phyloP scores from a whole-genome alignment of 352 stramenopile species.

The Phytophthora quininea region DNA sequence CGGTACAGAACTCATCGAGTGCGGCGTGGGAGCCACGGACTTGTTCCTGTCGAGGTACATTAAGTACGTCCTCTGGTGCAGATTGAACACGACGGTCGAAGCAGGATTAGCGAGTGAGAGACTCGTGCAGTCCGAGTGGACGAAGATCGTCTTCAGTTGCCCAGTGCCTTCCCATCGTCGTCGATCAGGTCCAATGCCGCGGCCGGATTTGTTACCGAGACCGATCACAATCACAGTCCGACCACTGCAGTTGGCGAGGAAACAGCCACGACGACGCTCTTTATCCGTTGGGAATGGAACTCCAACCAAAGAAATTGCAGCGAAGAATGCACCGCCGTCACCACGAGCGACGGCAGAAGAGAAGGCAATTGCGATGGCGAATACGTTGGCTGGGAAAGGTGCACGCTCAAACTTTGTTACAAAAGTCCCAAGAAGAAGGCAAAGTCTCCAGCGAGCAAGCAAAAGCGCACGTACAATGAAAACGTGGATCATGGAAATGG shows the following conservation, averaged over 20 bases:
- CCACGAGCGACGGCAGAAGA: conserved; percentile 20
- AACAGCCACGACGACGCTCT: conserved; percentile 27
- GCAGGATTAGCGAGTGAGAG: conserved; percentile 41
- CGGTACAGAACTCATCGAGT: conserved; percentile 57
- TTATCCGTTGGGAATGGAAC: conserved; percentile 20
- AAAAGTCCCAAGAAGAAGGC: conserved; percentile 35
- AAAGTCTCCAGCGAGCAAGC: conserved; percentile 29
- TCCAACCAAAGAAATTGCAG: conserved; percentile 4
- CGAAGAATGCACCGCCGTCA: conserved; percentile 19
- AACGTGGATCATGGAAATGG: conserved; percentile 13
- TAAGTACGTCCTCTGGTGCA: conserved; percentile 61
- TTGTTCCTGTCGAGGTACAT: conserved; percentile 39
- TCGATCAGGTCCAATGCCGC: conserved; percentile 44
- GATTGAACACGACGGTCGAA: conserved; percentile 51
- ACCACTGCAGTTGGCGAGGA: conserved; percentile 49
- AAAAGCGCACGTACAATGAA: conserved; percentile 18
- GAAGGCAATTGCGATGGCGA: conserved; percentile 16
- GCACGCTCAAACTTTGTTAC: conserved; percentile 10
- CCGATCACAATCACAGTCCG: conserved; percentile 70
- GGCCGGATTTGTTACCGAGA: conserved; percentile 51
- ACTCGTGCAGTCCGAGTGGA: conserved; percentile 70
- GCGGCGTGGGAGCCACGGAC: conserved; percentile 38
- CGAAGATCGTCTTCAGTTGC: conserved; percentile 79
- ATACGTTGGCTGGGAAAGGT: conserved; percentile 31
- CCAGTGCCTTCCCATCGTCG: conserved; percentile 35